Base-by-base conservation (phyloP, 2,329 filamentous ascomycete genomes). In the Epichloe coenophiala region DNA sequence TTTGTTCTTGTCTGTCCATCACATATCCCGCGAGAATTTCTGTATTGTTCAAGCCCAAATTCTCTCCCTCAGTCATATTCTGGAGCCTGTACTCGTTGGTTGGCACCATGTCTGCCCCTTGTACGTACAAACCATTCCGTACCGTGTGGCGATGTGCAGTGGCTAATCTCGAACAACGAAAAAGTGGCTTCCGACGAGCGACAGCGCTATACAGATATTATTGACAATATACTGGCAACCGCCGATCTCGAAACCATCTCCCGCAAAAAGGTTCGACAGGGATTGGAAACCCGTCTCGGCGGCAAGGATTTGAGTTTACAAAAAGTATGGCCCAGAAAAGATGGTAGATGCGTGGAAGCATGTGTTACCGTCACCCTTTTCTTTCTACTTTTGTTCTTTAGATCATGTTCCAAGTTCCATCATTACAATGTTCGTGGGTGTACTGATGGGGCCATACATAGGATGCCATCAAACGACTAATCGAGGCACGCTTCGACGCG, bases 401-500 rank as follows among this genome's bases (percentile, higher is more conserved):
- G 15, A 40, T 40, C n/a, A 36, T 7, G 17, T 17, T 3, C 33
- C 33, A 45, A n/a, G 7, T 15, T 12, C 33, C 31, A 15, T 27
- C 31, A 7, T 17, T 8, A 12, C 17, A 17, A 17, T 17, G 17
- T 39, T 39, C 27, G 36, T 9, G n/a, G 11, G 5, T 21, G 17
- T 39, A 37, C 54, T 53, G 47, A 50, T 9, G 5, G 33, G 13
- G 13, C 27, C 36, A 6, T 40, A 87, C 36, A 5, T 39, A 88
- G 84, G 71, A 75, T 62, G 79, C 80, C 13, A 83, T 88, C 65
- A 87, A 87, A 63, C 71, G 71, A 48, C 72, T 89, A 46, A 88
- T 89, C 50, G 82, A 84, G 68, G 75, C 79, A 57, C 81, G 85
- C 17, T 89, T 89, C 64, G 85, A 89, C 60, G 77, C 82, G 51